Conservation (phyloP, 2,329 filamentous ascomycete genomes). For the Apiospora kogelbergensis region DNA sequence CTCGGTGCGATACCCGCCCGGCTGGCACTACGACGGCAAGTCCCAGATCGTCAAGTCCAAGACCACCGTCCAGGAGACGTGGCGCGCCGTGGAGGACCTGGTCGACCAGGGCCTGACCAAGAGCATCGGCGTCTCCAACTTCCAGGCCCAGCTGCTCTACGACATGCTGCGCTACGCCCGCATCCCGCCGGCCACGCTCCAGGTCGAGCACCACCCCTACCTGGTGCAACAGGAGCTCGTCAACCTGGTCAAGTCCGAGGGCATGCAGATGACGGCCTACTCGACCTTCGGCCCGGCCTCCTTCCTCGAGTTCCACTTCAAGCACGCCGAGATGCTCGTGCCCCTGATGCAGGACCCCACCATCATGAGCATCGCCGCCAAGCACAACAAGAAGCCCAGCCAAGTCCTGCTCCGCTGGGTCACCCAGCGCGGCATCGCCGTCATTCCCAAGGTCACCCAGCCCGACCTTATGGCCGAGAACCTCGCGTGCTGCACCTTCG, state of each 20-base stretch:
- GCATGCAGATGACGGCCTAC: slow-evolving; percentile 78
- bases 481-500: slow-evolving; percentile 65
- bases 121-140: slow-evolving; percentile 82
- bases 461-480: slow-evolving; percentile 59
- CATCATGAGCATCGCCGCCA: slow-evolving; percentile 65
- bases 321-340: slow-evolving; percentile 62
- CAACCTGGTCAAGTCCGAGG: slow-evolving; percentile 66
- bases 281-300: slow-evolving; percentile 78
- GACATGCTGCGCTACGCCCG: slow-evolving; percentile 78
- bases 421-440: slow-evolving; percentile 76
- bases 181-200: slow-evolving; percentile 73
- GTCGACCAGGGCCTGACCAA: slow-evolving; percentile 67
- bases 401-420: slow-evolving; percentile 87
- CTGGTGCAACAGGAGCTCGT: slow-evolving; percentile 73
- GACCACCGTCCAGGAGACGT: slow-evolving; percentile 77
- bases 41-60: slow-evolving; percentile 63
- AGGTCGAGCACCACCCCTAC: slow-evolving; percentile 91
- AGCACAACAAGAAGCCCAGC: slow-evolving; percentile 70
- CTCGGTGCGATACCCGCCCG: slow-evolving; percentile 73
- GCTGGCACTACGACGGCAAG: slow-evolving; percentile 69
- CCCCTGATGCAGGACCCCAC: slow-evolving; percentile 70
- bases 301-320: slow-evolving; percentile 76
- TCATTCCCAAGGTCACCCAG: slow-evolving; percentile 76
- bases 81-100: slow-evolving; percentile 75
- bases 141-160: slow-evolving; percentile 74